phyloP scores from a whole-genome alignment of 371 early-diverging fungal species.

The Syncephalastrum contaminatum region DNA sequence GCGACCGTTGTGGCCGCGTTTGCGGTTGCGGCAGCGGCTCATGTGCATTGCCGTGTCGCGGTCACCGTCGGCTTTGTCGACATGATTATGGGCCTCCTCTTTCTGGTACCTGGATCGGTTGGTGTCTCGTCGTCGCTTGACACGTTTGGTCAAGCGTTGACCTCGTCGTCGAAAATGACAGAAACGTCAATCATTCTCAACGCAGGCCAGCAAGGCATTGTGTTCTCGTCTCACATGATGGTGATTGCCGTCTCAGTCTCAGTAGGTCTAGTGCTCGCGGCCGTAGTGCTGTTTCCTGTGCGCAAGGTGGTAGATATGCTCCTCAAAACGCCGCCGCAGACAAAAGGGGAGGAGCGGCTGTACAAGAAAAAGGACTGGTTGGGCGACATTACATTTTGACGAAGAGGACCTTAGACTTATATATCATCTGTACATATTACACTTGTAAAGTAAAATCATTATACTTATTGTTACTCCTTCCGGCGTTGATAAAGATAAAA shows the following conservation, averaged over 20 bases:
- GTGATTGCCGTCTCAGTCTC: conserved; percentile 37
- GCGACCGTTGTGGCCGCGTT: conserved; percentile 30
- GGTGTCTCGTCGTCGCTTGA: conserved; percentile 30
- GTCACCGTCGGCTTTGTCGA: conserved; percentile 34
- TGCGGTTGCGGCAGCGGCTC: conserved; percentile 23
- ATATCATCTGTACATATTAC: not conserved
- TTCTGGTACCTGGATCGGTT: conserved; percentile 34
- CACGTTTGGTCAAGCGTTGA: conserved; percentile 18
- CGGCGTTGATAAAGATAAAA: too few relatives aligned
- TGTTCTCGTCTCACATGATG: conserved; percentile 39
- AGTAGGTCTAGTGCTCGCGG: conserved; percentile 29
- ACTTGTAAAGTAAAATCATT: too few relatives aligned
- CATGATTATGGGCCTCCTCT: conserved; percentile 33
- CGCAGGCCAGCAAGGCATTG: conserved; percentile 32
- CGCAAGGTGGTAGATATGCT: conserved; percentile 26
- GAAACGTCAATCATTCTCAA: conserved; percentile 31
- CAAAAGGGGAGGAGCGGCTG: not conserved
- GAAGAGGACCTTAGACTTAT: too few relatives aligned
- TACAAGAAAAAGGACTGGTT: conserved; percentile 33
- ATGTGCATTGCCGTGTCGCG: conserved; percentile 24
- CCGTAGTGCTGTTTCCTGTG: conserved; percentile 24
- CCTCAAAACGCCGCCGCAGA: conserved; percentile 7
- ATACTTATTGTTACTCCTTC: too few relatives aligned
- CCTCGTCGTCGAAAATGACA: conserved; percentile 18
- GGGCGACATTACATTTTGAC: conserved; percentile 31